phyloP scores from a whole-genome alignment of 176 grass and related monocot genomes.

The Triticum monococcum region DNA sequence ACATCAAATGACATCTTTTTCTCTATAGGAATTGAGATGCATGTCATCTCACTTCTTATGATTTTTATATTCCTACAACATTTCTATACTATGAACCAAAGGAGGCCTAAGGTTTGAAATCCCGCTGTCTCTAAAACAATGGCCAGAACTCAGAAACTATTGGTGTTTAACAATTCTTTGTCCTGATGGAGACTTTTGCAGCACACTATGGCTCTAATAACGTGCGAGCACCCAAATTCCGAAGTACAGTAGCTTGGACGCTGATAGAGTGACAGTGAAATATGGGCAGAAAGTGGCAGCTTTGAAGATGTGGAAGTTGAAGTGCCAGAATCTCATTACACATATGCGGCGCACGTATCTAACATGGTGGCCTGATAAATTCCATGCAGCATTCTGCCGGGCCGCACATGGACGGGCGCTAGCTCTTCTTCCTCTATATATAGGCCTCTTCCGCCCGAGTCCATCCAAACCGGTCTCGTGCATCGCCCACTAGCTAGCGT shows the following conservation, averaged over 20 bases:
- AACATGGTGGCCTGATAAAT: conserved; percentile 51
- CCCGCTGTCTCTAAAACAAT: no score
- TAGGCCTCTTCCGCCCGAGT: background rate
- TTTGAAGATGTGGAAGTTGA: background rate
- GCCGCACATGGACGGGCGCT: background rate
- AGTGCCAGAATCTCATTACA: background rate
- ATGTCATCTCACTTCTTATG: no score
- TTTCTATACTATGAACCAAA: no score
- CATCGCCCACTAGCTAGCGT: background rate
- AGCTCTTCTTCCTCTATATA: conserved; percentile 2
- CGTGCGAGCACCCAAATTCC: background rate
- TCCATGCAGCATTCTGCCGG: background rate
- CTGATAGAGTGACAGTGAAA: background rate
- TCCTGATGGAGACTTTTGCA: background rate
- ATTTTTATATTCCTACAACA: no score
- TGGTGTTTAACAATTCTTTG: background rate
- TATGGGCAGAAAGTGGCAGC: conserved; percentile 1
- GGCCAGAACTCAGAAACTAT: background rate
- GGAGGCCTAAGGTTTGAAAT: no score
- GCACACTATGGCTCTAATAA: background rate
- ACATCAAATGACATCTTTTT: no score
- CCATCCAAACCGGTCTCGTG: background rate
- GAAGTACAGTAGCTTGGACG: background rate
- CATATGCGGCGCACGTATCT: conserved; percentile 24
- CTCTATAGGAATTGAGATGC: no score